Conservation (phyloP, 106 monocot species). For the Hemerocallis citrina region DNA sequence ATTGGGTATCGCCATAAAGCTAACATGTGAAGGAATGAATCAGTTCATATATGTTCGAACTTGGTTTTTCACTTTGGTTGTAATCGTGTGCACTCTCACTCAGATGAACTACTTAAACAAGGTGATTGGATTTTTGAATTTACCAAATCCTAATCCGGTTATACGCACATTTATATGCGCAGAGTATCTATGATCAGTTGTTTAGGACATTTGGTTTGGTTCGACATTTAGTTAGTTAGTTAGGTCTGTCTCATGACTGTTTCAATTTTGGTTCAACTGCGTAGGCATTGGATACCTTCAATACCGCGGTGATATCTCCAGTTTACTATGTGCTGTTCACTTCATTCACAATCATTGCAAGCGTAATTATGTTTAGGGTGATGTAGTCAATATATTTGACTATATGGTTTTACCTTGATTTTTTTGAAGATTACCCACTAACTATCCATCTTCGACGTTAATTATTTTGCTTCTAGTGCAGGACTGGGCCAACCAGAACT, state of each 20-base stretch:
- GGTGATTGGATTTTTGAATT: slow-evolving; percentile 9
- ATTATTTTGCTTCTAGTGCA: too few species aligned
- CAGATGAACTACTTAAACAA: slow-evolving; percentile 28
- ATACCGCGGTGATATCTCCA: slow-evolving; percentile 27
- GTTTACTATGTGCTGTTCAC: slow-evolving; percentile 38
- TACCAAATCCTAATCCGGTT: not conserved
- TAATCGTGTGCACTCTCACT: slow-evolving; percentile 10
- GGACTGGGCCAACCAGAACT: slow-evolving; percentile 45
- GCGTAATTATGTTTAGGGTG: slow-evolving; percentile 32
- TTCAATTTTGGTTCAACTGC: slow-evolving; percentile 1
- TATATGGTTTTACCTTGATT: too few species aligned
- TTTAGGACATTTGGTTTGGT: too few species aligned
- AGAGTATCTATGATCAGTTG: too few species aligned
- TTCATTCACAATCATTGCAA: slow-evolving; percentile 21
- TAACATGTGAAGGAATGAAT: slow-evolving; percentile 22
- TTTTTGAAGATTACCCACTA: too few species aligned
- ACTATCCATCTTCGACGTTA: too few species aligned
- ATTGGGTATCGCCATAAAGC: slow-evolving; percentile 24
- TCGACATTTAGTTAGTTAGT: not conserved
- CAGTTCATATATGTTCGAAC: slow-evolving; percentile 27
- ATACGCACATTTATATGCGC: too few species aligned
- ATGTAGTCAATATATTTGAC: too few species aligned
- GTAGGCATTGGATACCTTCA: slow-evolving; percentile 28
- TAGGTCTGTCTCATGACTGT: too few species aligned
- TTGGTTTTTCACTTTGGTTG: slow-evolving; percentile 18